These are phyloP conservation scores for Ceratocystis cubensis DNA, from an alignment of 2,329 filamentous ascomycete species.

Conservation along the genomic window DNA sequence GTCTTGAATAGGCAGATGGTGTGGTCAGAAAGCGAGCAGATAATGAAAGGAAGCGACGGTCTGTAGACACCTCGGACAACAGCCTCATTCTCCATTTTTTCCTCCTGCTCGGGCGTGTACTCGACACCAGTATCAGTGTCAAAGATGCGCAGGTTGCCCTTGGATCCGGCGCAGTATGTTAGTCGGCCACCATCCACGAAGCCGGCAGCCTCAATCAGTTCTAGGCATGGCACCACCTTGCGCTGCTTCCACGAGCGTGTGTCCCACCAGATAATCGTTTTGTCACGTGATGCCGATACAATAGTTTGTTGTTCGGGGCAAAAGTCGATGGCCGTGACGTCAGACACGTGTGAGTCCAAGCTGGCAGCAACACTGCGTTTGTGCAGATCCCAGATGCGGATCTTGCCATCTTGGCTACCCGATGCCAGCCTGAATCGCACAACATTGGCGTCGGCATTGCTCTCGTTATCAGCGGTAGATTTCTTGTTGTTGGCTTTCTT, in stretches of 20 bases:
- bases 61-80: constrained; percentile 63
- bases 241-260: constrained; percentile 69
- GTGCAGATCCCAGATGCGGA: constrained; percentile 83
- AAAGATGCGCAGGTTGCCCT: constrained; percentile 75
- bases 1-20: constrained; percentile 61
- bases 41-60: constrained; percentile 52
- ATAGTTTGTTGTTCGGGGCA: constrained; percentile 61
- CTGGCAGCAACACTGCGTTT: constrained; percentile 65
- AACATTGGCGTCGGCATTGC: constrained; percentile 29
- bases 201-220: constrained; percentile 71
- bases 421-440: constrained; percentile 68
- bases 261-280: constrained; percentile 90
- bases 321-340: constrained; percentile 79
- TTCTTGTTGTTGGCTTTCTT: constrained; percentile 24
- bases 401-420: constrained; percentile 85
- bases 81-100: constrained; percentile 47
- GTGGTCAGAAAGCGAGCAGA: constrained; percentile 81
- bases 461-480: constrained; percentile 27
- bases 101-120: constrained; percentile 58
- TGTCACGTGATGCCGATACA: constrained; percentile 78
- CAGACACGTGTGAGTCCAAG: constrained; percentile 85
- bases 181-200: constrained; percentile 60
- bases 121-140: constrained; percentile 64
- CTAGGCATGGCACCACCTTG: constrained; percentile 70
- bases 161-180: constrained; percentile 75